phyloP scores from a whole-genome alignment of 768 basidiomycete species.

The Xanthoconium stramineum region DNA sequence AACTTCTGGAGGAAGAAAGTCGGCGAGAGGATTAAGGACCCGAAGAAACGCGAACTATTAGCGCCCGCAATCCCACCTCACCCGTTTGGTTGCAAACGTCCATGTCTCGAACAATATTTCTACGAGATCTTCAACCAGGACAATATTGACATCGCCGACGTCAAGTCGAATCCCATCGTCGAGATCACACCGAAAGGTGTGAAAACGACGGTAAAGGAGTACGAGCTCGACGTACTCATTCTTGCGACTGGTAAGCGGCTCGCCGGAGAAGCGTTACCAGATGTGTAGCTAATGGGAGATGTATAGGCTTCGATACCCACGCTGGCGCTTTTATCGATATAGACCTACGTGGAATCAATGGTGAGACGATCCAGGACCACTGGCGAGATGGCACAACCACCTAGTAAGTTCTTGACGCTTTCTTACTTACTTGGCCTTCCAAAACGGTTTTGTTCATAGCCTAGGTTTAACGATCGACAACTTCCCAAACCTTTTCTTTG shows the following conservation, averaged over 20 bases:
- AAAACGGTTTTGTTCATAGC: too few relatives aligned
- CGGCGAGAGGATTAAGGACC: background rate
- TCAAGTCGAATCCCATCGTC: conserved; percentile 5
- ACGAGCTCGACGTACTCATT: conserved; percentile 9
- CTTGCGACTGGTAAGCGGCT: conserved; percentile 3
- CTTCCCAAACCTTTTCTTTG: too few relatives aligned
- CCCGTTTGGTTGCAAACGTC: conserved; percentile 1
- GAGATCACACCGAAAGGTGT: conserved; percentile 9
- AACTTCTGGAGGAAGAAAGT: conserved; percentile 12
- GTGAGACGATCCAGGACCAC: too few relatives aligned
- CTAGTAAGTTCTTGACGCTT: too few relatives aligned
- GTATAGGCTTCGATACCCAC: background rate
- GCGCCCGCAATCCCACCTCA: conserved; percentile 1
- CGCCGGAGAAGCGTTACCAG: background rate
- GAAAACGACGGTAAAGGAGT: conserved; percentile 6
- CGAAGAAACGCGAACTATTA: background rate
- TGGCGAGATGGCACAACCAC: too few relatives aligned
- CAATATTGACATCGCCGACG: conserved; percentile 10
- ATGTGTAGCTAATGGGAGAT: background rate
- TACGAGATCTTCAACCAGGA: background rate
- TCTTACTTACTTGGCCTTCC: too few relatives aligned
- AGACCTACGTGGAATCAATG: too few relatives aligned
- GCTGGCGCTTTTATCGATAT: background rate
- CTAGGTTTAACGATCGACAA: too few relatives aligned
- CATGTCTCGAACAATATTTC: background rate